Evolutionary conservation across 352 stramenopile genomes (phyloP), one percentile per base, ranked within the genome.

Genomic region (Thraustotheca clavata): DNA sequence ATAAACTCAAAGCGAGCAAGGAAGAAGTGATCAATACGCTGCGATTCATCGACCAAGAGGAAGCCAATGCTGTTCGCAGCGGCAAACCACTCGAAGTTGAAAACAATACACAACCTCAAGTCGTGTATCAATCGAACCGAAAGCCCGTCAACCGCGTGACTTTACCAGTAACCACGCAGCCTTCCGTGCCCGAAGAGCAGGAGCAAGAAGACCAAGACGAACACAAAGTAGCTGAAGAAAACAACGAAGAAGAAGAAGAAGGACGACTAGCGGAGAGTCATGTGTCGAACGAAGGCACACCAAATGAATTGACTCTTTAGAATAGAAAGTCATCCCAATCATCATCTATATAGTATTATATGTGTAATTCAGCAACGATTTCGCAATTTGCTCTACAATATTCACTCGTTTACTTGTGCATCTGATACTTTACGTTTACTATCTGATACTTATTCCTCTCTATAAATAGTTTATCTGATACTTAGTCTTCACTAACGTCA

Each of bases 21-120:
- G 85, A 94, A 72, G 90, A 91, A 69, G 80, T 94, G 70, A 77
- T 94, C 1, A 94, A 94, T 75, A 88, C 79, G 69, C 87, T 94
- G 60, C 85, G 85, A 49, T 91, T 94, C 65, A 91, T 94, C 73
- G 85, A 94, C 69, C 80, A 91, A 54, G 85, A 94, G 68, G 85
- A 94, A 72, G 85, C 85, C 29, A 91, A 91, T 74, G 85, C 85
- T n/a, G 85, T 94, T 54, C 81, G 85, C 49, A 76, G 73, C 27
- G 82, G 84, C 60, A 94, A 94, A 75, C 77, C 79, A 4, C 70
- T 69, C 55, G 84, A 76, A 68, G 74, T 78, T 59, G 67, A 70
- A 24, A 62, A 55, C n/a, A 46, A 24, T 52, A 34, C 24, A 16
- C 27, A 49, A 49, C 38, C 59, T 20, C 31, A 43, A 48, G 68